Evolutionary conservation across 225 moss, liverwort and hornwort species (phyloP).

Genomic region (Pseudisothecium myosuroides): DNA sequence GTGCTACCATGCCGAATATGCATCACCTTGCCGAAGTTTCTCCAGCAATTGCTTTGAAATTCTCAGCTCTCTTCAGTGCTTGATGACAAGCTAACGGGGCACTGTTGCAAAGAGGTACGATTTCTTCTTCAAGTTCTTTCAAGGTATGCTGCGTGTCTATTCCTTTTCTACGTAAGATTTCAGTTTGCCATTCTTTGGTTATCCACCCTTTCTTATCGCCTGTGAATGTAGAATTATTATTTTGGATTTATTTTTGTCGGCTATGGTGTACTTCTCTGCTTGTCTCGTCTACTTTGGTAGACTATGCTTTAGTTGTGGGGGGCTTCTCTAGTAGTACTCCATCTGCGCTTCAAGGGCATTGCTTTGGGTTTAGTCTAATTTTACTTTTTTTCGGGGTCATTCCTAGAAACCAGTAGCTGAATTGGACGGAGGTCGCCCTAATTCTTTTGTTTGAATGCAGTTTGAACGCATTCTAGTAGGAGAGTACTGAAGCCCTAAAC

Average conservation of each 20-base stretch:
- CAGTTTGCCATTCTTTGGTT: background rate
- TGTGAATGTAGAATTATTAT: background rate
- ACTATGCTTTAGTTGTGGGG: background rate
- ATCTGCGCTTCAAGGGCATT: background rate
- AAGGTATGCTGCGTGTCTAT: background rate
- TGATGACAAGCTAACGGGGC: background rate
- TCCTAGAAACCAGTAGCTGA: background rate
- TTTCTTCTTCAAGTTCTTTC: background rate
- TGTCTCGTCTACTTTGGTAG: background rate
- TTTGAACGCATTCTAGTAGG: background rate
- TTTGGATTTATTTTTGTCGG: background rate
- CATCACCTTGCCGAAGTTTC: background rate
- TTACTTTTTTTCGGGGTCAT: background rate
- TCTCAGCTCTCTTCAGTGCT: background rate
- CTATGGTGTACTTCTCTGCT: background rate
- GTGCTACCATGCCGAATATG: background rate
- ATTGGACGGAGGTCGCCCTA: background rate
- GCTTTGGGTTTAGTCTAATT: background rate
- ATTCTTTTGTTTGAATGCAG: background rate
- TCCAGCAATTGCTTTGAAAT: background rate
- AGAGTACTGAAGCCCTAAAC: background rate
- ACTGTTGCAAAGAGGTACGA: background rate
- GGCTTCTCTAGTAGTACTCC: background rate
- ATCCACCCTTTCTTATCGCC: background rate
- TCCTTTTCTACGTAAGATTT: background rate